Evolutionary conservation across 2,329 filamentous ascomycete genomes (phyloP).

Genomic region (Blumeria hordei): DNA sequence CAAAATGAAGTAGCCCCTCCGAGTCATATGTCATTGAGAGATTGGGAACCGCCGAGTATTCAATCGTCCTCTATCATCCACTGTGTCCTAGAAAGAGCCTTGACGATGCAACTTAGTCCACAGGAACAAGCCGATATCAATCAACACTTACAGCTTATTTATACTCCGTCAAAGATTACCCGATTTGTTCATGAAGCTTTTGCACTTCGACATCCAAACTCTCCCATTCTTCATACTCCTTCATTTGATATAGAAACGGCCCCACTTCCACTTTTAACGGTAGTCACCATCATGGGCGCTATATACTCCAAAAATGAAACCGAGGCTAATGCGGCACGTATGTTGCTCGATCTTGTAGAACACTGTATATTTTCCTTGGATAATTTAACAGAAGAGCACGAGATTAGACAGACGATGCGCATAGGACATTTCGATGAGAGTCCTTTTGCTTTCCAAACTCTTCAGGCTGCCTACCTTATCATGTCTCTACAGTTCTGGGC

Average conservation of each 20-base stretch:
- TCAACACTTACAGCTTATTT: constrained; percentile 17
- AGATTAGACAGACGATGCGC: constrained; percentile 16
- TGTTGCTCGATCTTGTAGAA: constrained; percentile 20
- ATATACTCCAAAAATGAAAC: constrained; percentile 20
- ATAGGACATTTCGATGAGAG: constrained; percentile 14
- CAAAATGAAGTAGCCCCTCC: constrained; percentile 2
- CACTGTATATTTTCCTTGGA: constrained; percentile 20
- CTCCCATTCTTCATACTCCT: constrained; percentile 19
- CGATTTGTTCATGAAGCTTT: constrained; percentile 21
- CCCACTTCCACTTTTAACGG: constrained; percentile 17
- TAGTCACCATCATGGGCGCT: constrained; percentile 20
- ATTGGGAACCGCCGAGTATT: constrained; percentile 16
- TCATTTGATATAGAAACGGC: constrained; percentile 18
- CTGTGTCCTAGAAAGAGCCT: constrained; percentile 17
- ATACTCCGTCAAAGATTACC: constrained; percentile 18
- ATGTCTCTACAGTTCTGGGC: constrained; percentile 21
- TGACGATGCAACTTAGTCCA: constrained; percentile 17
- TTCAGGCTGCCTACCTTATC: constrained; percentile 20
- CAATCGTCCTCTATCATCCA: constrained; percentile 19
- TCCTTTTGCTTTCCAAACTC: constrained; percentile 16
- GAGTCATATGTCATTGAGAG: constrained; percentile 1
- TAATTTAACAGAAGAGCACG: constrained; percentile 18
- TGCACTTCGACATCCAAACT: constrained; percentile 21
- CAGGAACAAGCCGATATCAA: constrained; percentile 19
- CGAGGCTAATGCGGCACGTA: constrained; percentile 17